Base-by-base conservation (phyloP, 2,329 filamentous ascomycete species). In the Alternaria rosae region DNA sequence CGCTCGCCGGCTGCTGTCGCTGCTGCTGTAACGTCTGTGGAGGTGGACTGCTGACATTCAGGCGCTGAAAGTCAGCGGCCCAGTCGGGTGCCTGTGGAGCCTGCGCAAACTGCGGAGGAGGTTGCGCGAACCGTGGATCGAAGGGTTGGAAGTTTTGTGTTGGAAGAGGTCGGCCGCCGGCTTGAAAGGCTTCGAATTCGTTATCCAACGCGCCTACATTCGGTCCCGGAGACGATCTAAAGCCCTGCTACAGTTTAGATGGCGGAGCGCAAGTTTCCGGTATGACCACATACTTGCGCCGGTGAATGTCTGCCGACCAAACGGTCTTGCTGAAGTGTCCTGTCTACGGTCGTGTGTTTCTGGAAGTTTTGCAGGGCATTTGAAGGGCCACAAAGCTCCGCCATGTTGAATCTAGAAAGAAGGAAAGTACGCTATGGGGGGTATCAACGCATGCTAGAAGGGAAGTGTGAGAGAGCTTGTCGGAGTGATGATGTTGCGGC, bases 341-440 rank as follows among this genome's bases (percentile, higher is more conserved):
- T 85, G 75, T 93, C 90, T 65, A 87, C 85, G 51, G 89, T 85
- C 11, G 87, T 82, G 77, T 93, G 91, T 71, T 90, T 89, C 71
- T 90, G 86, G 75, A 93, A 88, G 73, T 86, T 89, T 78, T 92
- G 91, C 54, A 92, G 86, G 65, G 90, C 86, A 79, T 91, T 93
- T 12, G 91, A 91, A 17, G 91, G 90, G 61, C 91, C 91, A 76
- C 91, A 94, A 58, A 92, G 82, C 69, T 91, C 89, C 54, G 87
- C 83, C 89, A 91, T 91, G 70, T 17, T 54, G 58, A 51, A 44
- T 52, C 26, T 51, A 35, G 38, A 4, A 61, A 42, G 57, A 12
- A 9, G 11, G 62, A 64, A 59, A 47, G 57, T 23, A 35, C 57
- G 48, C 55, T 21, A 15, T 57, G 66, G 57, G 35, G 51, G 62